phyloP scores from a whole-genome alignment of 2,329 filamentous ascomycete species.

The Xylaria sp. region DNA sequence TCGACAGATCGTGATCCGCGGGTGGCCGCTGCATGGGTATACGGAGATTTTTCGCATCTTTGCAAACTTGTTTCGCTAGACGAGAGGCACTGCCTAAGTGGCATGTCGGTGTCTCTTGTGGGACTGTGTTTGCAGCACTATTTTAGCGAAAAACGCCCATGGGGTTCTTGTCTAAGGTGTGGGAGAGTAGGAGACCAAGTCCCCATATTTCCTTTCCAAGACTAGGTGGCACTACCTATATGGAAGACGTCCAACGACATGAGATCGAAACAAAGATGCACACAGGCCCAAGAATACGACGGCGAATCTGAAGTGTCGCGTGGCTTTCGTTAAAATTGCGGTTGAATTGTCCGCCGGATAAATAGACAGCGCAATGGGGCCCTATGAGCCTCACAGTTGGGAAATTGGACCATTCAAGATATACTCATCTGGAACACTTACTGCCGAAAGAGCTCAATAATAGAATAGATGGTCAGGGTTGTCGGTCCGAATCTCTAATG shows the following conservation, averaged over 20 bases:
- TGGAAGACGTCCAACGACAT: slow-evolving; percentile 6
- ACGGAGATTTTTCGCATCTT: slow-evolving; percentile 8
- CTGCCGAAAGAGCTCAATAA: slow-evolving; percentile 17
- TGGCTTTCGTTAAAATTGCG: slow-evolving; percentile 20
- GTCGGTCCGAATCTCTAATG: slow-evolving; percentile 43
- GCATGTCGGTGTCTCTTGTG: slow-evolving; percentile 16
- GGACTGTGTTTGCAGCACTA: slow-evolving; percentile 9
- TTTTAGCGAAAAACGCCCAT: slow-evolving; percentile 13
- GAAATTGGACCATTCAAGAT: neutral
- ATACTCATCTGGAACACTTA: neutral
- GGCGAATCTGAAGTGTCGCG: slow-evolving; percentile 12
- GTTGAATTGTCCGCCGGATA: slow-evolving; percentile 33
- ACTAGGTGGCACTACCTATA: slow-evolving; percentile 5
- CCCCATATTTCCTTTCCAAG: slow-evolving; percentile 25
- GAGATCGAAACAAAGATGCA: neutral
- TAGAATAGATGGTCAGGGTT: slow-evolving; percentile 27
- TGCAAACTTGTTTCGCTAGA: slow-evolving; percentile 10
- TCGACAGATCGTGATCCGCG: slow-evolving; percentile 11
- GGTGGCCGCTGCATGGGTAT: slow-evolving; percentile 1
- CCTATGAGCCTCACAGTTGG: slow-evolving; percentile 10
- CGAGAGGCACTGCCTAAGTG: neutral
- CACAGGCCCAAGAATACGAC: slow-evolving; percentile 17
- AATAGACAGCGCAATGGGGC: slow-evolving; percentile 24
- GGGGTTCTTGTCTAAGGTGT: neutral
- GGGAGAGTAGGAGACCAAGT: slow-evolving; percentile 2